A percentile compares a stretch with the other conserved stretches of the same genome.
These are phyloP conservation scores for Sechiopsis laciniata DNA, from an alignment of 306 rosid species.

Conservation along the genomic window DNA sequence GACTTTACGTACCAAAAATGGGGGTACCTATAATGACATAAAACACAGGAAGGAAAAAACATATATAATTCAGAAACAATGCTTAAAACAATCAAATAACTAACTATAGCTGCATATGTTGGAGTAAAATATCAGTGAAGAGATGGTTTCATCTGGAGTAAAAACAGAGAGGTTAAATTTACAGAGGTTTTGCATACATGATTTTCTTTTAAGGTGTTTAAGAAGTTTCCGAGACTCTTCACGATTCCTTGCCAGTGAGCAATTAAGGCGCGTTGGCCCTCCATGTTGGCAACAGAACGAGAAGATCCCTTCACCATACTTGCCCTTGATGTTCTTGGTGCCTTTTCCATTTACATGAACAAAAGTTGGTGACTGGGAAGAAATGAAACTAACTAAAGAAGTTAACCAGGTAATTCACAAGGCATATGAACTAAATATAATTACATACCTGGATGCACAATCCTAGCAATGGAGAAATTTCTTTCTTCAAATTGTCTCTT, in stretches of 20 bases:
- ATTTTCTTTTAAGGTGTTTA: slow-evolving; percentile 87
- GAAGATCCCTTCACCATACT: slow-evolving; percentile 75
- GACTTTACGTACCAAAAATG: slow-evolving; percentile 92
- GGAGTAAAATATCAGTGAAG: background rate
- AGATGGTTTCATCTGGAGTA: background rate
- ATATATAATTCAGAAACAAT: background rate
- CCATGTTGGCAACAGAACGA: slow-evolving; percentile 87
- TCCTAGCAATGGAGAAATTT: slow-evolving; percentile 96
- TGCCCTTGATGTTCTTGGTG: slow-evolving; percentile 90
- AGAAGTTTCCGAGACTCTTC: slow-evolving; percentile 64
- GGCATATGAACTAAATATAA: slow-evolving; percentile 15
- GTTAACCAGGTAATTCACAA: background rate
- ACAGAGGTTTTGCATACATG: slow-evolving; percentile 34
- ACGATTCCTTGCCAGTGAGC: slow-evolving; percentile 99
- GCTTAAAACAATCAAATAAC: background rate
- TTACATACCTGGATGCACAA: slow-evolving; percentile 82
- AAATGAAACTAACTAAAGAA: background rate
- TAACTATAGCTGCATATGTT: background rate
- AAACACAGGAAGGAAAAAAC: background rate
- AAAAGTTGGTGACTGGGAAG: background rate
- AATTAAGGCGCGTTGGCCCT: slow-evolving; percentile 87
- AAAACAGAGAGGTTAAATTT: background rate
- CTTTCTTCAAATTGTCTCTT: slow-evolving; percentile 93
- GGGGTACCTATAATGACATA: slow-evolving; percentile 55
- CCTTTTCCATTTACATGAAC: slow-evolving; percentile 34